Evolutionary conservation across 352 stramenopile species (phyloP), one percentile per base, ranked within the genome.

Genomic region (Pythium aphanidermatum): DNA sequence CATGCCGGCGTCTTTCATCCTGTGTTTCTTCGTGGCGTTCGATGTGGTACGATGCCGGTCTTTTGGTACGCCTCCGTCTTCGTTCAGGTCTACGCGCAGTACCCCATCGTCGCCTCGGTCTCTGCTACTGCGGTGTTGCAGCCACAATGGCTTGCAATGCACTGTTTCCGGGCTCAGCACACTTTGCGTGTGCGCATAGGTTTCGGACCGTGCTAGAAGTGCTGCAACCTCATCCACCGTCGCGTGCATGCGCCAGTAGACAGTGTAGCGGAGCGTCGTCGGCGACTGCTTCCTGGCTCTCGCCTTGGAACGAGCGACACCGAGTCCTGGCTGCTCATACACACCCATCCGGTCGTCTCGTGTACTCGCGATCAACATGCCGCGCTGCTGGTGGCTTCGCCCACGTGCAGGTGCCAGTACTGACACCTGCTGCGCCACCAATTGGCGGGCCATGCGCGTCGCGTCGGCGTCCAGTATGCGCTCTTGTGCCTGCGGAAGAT

Each of bases 181-280:
- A 32, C 24, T 42, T 35, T 60, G 52, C 17, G 32, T 51, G 9
- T 55, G 37, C 5, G 12, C 10, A 19, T 34, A 27, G 7, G 13
- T 16, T n/a, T 61, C 53, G 34, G 55, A 45, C 9, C 54, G 54
- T 14, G 24, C 24, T 14, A 62, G 35, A 26, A 62, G 46, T 24
- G 30, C 54, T 12, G 53, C 26, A 32, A 57, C 41, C 29, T 62
- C 54, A 27, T 62, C 54, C 14, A 62, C 40, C 17, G 46, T 53
- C 14, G 39, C 54, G 30, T 47, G 31, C 5, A 62, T 9, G 24
- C 42, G 32, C 40, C 54, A 56, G 20, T 53, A 46, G 14, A 36
- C 54, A 13, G 40, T 56, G 41, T 51, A 62, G 20, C 39, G 39
- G n/a, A n/a, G n/a, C n/a, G n/a, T n/a, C n/a, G n/a, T n/a, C n/a